These are phyloP conservation scores for Naegleria gruberi DNA, from an alignment of 208 protist genomes.

Conservation along the genomic window DNA sequence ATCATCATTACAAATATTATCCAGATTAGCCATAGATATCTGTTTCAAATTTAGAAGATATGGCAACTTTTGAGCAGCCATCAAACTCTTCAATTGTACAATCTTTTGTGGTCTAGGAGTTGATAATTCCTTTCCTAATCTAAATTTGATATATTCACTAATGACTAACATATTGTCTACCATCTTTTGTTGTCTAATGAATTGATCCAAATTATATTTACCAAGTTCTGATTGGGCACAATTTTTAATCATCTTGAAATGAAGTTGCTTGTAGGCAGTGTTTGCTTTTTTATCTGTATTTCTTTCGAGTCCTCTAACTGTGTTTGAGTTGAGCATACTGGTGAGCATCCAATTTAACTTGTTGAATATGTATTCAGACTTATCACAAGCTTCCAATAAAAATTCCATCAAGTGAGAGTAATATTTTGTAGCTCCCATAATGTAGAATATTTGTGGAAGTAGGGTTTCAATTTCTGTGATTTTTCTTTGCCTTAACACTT, in stretches of 20 bases:
- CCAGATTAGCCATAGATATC: neutral
- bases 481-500: neutral
- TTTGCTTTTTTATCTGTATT: neutral
- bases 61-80: neutral
- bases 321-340: neutral
- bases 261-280: neutral
- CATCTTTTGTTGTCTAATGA: neutral
- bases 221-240: neutral
- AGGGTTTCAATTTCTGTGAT: neutral
- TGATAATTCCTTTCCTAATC: neutral
- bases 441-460: neutral
- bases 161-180: neutral
- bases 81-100: neutral
- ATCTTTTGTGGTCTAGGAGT: neutral
- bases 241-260: neutral
- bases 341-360: neutral
- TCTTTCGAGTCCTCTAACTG: neutral
- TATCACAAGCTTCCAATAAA: neutral
- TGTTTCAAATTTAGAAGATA: neutral
- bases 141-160: neutral
- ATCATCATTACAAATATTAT: neutral
- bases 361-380: neutral
- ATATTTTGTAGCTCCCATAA: neutral
- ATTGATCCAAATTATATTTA: neutral
- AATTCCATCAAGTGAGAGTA: neutral